A percentile compares a stretch with the other conserved stretches of the same genome.
These are phyloP conservation scores for Neonectria sp. DNA, from an alignment of 2,329 filamentous ascomycete species.

Conservation along the genomic window DNA sequence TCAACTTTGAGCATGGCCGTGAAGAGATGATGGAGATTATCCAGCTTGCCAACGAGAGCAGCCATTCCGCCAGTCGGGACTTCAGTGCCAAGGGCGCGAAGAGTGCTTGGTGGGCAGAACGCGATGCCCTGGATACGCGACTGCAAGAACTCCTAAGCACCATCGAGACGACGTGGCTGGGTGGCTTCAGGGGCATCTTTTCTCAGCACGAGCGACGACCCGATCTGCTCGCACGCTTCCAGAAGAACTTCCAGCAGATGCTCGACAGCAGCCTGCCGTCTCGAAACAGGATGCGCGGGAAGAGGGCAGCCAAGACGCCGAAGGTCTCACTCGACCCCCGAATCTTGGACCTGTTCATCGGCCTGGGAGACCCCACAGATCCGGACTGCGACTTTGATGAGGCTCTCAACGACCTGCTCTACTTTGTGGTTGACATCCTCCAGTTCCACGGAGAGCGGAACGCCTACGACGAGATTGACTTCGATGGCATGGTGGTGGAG, in stretches of 20 bases:
- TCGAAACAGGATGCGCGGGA: conserved; percentile 73
- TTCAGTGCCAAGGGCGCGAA: conserved; percentile 83
- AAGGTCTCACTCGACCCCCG: conserved; percentile 68
- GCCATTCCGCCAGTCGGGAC: conserved; percentile 77
- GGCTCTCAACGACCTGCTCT: conserved; percentile 90
- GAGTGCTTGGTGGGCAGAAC: conserved; percentile 90
- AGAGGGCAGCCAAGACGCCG: conserved; percentile 61
- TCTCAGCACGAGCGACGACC: conserved; percentile 77
- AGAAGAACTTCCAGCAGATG: conserved; percentile 82
- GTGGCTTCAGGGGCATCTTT: conserved; percentile 95
- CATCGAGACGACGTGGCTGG: conserved; percentile 94
- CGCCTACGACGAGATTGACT: conserved; percentile 97
- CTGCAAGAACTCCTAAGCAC: conserved; percentile 85
- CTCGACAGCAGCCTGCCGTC: conserved; percentile 91
- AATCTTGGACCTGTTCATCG: conserved; percentile 90
- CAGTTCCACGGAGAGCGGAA: conserved; percentile 98
- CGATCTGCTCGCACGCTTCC: conserved; percentile 80
- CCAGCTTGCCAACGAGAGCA: conserved; percentile 83
- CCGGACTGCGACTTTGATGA: conserved; percentile 86
- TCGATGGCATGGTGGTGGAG: conserved; percentile 91
- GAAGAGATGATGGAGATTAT: conserved; percentile 89
- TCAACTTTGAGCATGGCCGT: conserved; percentile 86
- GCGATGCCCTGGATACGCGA: conserved; percentile 83
- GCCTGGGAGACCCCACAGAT: conserved; percentile 80
- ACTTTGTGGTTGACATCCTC: conserved; percentile 95